Conservation (phyloP, 768 basidiomycete species). For the Suillus americanus region DNA sequence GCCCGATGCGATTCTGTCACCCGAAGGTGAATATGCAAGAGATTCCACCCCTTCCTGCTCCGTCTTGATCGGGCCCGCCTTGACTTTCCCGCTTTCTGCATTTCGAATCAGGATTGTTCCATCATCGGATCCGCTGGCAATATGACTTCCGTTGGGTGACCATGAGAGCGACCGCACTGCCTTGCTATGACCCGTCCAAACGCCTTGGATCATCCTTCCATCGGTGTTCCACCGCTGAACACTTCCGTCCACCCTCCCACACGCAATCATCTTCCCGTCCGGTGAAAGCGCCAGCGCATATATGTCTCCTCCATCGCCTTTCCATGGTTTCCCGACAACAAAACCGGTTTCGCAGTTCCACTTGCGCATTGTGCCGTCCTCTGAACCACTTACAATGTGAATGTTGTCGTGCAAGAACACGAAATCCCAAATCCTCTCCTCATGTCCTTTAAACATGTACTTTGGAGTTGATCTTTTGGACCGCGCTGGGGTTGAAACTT, state of each 20-base stretch:
- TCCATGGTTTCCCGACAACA: neutral
- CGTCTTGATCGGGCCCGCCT: neutral
- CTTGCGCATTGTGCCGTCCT: neutral
- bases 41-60: too few species aligned
- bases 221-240: neutral
- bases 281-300: neutral
- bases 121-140: neutral
- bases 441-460: neutral
- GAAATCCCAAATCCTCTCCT: too few species aligned
- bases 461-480: neutral
- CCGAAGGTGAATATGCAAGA: neutral
- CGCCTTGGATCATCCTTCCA: neutral
- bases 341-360: neutral
- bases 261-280: neutral
- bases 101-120: neutral
- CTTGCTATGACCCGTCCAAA: neutral
- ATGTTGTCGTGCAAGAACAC: neutral
- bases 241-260: neutral
- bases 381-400: neutral
- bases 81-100: neutral
- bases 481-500: neutral
- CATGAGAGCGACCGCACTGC: neutral
- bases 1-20: neutral
- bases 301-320: neutral
- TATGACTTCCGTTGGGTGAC: neutral